Conservation (phyloP, 2,329 filamentous ascomycete species). For the Cercospora zeina region DNA sequence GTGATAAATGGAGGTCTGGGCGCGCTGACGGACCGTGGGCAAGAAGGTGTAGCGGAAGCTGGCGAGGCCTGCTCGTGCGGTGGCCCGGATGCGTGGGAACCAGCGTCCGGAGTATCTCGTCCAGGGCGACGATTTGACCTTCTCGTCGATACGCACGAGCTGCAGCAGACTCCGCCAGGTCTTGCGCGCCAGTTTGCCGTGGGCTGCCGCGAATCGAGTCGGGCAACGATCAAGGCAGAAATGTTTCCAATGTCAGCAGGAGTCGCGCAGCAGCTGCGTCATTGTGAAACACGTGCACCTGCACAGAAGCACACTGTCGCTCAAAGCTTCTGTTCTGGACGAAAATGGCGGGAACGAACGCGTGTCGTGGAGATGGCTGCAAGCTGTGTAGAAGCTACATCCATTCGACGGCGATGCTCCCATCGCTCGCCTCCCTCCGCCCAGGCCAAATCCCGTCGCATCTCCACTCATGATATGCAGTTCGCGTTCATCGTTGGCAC, state of each 20-base stretch:
- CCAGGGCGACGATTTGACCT: constrained; percentile 8
- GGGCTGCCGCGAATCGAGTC: neutral
- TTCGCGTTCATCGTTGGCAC: neutral
- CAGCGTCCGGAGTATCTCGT: constrained; percentile 19
- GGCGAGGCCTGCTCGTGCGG: constrained; percentile 65
- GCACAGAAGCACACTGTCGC: neutral
- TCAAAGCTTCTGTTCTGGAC: neutral
- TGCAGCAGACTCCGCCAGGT: constrained; percentile 35
- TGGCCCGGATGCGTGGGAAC: constrained; percentile 59
- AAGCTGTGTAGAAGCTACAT: neutral
- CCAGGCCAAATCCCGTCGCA: neutral
- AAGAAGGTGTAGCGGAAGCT: constrained; percentile 73
- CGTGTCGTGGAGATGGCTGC: too few relatives aligned
- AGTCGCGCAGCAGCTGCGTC: constrained; percentile 6
- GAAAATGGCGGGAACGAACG: too few relatives aligned
- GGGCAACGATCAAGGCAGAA: neutral
- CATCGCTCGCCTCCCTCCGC: neutral
- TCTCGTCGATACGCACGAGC: constrained; percentile 21
- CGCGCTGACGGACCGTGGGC: constrained; percentile 66
- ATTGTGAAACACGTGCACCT: neutral
- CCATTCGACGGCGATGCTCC: neutral
- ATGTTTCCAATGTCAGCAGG: constrained; percentile 2
- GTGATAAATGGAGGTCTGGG: constrained; percentile 73
- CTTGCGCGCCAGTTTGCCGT: constrained; percentile 32
- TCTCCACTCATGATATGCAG: neutral